These are phyloP conservation scores for Hypoxylon fuscum DNA, from an alignment of 495 filamentous ascomycete genomes.

Conservation along the genomic window DNA sequence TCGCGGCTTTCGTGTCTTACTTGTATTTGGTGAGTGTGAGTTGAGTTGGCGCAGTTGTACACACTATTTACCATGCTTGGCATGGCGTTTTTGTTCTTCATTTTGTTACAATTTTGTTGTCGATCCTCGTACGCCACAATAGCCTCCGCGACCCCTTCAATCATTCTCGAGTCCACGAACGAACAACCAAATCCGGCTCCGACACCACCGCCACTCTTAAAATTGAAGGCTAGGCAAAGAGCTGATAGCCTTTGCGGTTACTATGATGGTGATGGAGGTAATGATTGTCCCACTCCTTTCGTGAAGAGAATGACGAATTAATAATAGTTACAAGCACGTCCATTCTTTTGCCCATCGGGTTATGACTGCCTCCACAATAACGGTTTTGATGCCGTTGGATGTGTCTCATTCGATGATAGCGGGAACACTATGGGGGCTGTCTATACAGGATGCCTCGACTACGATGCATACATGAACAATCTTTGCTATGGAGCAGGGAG, in stretches of 20 bases:
- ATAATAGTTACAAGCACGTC: neutral
- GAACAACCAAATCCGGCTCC: neutral
- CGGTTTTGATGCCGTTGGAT: neutral
- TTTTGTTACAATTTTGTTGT: neutral
- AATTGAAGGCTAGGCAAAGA: neutral
- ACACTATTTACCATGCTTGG: neutral
- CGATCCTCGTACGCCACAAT: neutral
- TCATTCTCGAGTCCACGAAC: slow-evolving; percentile 43
- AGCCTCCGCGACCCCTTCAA: slow-evolving; percentile 41
- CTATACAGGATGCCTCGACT: slow-evolving; percentile 34
- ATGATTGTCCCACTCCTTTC: neutral
- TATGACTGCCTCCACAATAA: neutral
- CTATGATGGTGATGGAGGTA: slow-evolving; percentile 11
- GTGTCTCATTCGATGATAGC: neutral
- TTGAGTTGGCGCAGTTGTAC: neutral
- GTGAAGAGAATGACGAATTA: neutral
- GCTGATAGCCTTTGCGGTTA: slow-evolving; percentile 2
- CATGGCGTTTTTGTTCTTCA: neutral
- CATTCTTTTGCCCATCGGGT: neutral
- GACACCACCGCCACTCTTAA: neutral
- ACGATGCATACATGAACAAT: neutral
- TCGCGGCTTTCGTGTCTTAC: neutral
- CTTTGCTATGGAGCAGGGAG: neutral
- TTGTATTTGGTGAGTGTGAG: neutral
- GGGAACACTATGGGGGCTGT: slow-evolving; percentile 1